Evolutionary conservation across 2,329 filamentous ascomycete species (phyloP).

Genomic region (Fusarium pseudonygamai): DNA sequence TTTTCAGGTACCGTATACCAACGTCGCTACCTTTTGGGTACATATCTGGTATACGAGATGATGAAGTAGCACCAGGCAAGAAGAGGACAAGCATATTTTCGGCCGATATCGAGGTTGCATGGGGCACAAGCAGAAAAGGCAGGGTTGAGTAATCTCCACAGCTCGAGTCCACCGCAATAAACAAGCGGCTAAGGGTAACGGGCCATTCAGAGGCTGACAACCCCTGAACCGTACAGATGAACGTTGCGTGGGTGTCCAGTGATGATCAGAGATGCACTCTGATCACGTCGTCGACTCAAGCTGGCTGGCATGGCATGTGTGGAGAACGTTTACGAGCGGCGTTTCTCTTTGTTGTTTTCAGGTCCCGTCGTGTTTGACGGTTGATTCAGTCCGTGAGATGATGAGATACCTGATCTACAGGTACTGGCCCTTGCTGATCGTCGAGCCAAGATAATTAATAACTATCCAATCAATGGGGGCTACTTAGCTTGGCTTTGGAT

Average conservation of each 20-base stretch:
- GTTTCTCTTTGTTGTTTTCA: constrained; percentile 11
- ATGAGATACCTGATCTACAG: constrained; percentile 29
- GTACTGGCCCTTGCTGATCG: constrained; percentile 23
- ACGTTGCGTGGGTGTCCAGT: constrained; percentile 16
- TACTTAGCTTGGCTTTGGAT: constrained; percentile 6
- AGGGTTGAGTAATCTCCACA: constrained; percentile 22
- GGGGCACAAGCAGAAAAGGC: background rate
- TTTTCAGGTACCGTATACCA: background rate
- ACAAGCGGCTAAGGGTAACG: constrained; percentile 27
- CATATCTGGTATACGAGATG: background rate
- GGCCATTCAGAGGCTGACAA: constrained; percentile 27
- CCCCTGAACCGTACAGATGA: constrained; percentile 33
- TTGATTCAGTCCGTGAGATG: constrained; percentile 6
- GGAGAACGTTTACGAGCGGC: background rate
- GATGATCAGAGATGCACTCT: constrained; percentile 22
- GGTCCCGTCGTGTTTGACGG: background rate
- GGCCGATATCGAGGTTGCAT: constrained; percentile 11
- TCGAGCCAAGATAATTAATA: constrained; percentile 10
- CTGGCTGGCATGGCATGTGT: background rate
- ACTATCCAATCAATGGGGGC: constrained; percentile 4
- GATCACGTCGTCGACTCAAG: background rate
- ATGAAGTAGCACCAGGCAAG: constrained; percentile 7
- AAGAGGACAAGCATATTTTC: constrained; percentile 27
- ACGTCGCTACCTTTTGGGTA: background rate
- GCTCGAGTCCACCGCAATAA: constrained; percentile 9